These are phyloP conservation scores for Yamadazyma dendronema DNA, from an alignment of 1,139 yeast species.

Conservation along the genomic window DNA sequence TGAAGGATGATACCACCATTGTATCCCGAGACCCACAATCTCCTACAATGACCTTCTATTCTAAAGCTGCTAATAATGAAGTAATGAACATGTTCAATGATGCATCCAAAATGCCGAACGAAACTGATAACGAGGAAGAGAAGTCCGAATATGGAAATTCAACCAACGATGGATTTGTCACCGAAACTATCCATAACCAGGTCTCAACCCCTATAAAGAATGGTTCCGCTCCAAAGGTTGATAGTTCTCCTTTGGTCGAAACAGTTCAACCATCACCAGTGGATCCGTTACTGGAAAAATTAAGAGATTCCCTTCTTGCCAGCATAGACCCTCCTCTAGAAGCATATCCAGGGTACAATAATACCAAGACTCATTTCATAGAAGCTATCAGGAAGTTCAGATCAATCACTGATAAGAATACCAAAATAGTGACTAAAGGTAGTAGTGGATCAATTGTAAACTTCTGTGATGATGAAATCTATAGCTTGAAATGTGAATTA, in stretches of 20 bases:
- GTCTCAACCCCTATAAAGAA: conserved; percentile 5
- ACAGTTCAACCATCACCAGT: conserved; percentile 16
- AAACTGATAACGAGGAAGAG: conserved; percentile 28
- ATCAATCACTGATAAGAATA: conserved; percentile 34
- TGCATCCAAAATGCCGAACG: conserved; percentile 30
- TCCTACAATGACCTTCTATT: conserved; percentile 78
- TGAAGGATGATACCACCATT: conserved; percentile 24
- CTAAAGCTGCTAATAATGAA: conserved; percentile 75
- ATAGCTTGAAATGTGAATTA: conserved; percentile 57
- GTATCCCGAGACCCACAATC: conserved; percentile 36
- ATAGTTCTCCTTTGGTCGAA: conserved; percentile 51
- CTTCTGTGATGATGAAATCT: conserved; percentile 50
- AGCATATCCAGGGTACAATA: conserved; percentile 29
- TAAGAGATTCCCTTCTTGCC: conserved; percentile 25
- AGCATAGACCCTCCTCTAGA: conserved; percentile 25
- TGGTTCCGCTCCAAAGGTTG: conserved; percentile 5
- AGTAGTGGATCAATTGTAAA: conserved; percentile 44
- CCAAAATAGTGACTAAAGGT: conserved; percentile 35
- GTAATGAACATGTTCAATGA: conserved; percentile 75
- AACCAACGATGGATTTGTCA: conserved; percentile 51
- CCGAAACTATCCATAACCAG: conserved; percentile 41
- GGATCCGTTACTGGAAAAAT: conserved; percentile 30
- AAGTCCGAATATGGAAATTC: conserved; percentile 22
- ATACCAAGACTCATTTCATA: conserved; percentile 14
- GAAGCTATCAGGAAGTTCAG: conserved; percentile 30